phyloP scores from a whole-genome alignment of 257 asterid species.

The Henckelia pumila region DNA sequence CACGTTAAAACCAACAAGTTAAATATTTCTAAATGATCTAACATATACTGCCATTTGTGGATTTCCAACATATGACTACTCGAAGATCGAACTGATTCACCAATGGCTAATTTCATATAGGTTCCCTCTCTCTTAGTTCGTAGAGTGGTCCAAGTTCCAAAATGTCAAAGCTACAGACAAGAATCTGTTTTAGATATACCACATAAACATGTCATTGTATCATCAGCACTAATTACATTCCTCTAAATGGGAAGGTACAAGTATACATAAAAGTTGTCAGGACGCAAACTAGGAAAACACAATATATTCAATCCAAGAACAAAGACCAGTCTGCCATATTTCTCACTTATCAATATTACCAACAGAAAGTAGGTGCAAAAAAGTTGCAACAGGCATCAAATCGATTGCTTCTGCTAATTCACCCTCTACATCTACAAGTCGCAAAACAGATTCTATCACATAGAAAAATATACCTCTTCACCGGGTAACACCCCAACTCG shows the following conservation, averaged over 20 bases:
- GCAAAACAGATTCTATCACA: neutral
- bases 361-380: neutral
- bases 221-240: conserved; percentile 1
- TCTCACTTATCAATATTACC: neutral
- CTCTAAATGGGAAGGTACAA: neutral
- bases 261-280: neutral
- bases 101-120: neutral
- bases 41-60: neutral
- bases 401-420: neutral
- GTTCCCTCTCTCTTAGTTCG: conserved; percentile 3
- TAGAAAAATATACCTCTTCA: conserved; percentile 62
- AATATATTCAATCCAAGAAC: neutral
- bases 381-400: neutral
- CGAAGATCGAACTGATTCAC: neutral
- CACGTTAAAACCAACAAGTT: neutral
- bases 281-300: neutral
- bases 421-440: neutral
- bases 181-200: conserved; percentile 11
- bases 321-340: conserved; percentile 9
- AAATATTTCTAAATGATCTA: conserved; percentile 1
- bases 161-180: neutral
- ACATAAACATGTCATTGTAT: neutral
- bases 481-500: conserved; percentile 84
- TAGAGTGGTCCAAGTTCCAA: neutral
- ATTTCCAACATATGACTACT: neutral